Conservation (phyloP, 2,329 filamentous ascomycete species). For the Nothophoma quercina region DNA sequence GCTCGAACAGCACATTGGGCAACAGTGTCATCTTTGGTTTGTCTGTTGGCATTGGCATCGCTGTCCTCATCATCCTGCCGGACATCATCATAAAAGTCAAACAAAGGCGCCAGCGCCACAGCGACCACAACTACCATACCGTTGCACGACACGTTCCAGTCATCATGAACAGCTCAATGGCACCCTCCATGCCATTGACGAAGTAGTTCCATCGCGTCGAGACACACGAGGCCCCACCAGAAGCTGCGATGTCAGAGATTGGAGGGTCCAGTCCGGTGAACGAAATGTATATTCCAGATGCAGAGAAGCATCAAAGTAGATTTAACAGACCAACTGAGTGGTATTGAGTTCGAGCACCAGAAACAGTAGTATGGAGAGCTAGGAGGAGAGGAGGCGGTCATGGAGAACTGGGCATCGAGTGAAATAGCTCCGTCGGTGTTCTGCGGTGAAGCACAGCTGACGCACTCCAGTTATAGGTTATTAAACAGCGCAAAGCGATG, state of each 20-base stretch:
- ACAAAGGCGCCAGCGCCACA: background rate
- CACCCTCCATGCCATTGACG: too few species aligned
- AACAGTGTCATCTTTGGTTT: background rate
- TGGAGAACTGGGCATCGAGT: too few species aligned
- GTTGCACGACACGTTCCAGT: too few species aligned
- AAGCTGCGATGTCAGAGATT: background rate
- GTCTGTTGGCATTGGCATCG: background rate
- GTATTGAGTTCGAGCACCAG: background rate
- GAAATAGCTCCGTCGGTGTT: too few species aligned
- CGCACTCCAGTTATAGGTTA: too few species aligned
- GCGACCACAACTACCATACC: too few species aligned
- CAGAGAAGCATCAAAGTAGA: background rate
- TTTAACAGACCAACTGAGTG: background rate
- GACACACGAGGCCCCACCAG: background rate
- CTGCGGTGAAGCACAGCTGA: too few species aligned
- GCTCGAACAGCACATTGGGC: background rate
- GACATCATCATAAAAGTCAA: background rate
- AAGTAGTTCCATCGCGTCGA: background rate
- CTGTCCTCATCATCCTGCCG: background rate
- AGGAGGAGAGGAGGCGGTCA: too few species aligned
- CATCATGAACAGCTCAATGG: too few species aligned
- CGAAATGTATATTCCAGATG: background rate
- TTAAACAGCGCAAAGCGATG: too few species aligned
- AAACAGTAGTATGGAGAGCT: too few species aligned
- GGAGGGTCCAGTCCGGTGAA: background rate